Evolutionary conservation across 495 filamentous ascomycete genomes (phyloP).

Genomic region (Lichenothelia convexa): DNA sequence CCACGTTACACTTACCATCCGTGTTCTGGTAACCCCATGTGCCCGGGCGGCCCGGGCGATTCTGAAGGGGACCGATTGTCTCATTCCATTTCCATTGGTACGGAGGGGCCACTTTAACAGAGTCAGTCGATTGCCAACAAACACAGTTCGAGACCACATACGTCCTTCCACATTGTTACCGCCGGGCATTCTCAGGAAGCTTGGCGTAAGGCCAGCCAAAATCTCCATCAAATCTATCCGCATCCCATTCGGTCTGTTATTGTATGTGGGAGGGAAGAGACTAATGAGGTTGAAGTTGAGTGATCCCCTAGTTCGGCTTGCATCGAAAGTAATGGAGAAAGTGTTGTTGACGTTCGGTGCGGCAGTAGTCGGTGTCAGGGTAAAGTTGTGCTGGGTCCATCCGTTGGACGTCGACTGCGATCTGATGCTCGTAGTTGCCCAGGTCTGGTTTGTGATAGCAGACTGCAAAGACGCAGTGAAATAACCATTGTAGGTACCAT

Average conservation of each 20-base stretch:
- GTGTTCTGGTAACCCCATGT: slow-evolving; percentile 22
- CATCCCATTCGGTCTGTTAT: slow-evolving; percentile 18
- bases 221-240: slow-evolving; percentile 18
- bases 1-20: too few species aligned
- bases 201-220: slow-evolving; percentile 10
- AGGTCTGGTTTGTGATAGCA: slow-evolving; percentile 26
- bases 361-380: slow-evolving; percentile 18
- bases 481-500: slow-evolving; percentile 16
- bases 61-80: slow-evolving; percentile 18
- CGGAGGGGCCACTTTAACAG: slow-evolving; percentile 11
- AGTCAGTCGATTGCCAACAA: too few species aligned
- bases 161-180: slow-evolving; percentile 24
- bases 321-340: slow-evolving; percentile 19
- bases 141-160: too few species aligned
- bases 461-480: slow-evolving; percentile 31
- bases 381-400: slow-evolving; percentile 33
- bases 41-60: slow-evolving; percentile 17
- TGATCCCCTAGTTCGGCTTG: slow-evolving; percentile 10
- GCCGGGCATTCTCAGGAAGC: slow-evolving; percentile 11
- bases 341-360: slow-evolving; percentile 22
- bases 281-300: slow-evolving; percentile 21
- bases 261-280: slow-evolving; percentile 22
- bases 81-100: slow-evolving; percentile 21
- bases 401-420: slow-evolving; percentile 18
- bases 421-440: slow-evolving; percentile 23